A percentile compares a stretch with the other conserved stretches of the same genome.
These are phyloP conservation scores for Trichoderma sp. DNA, from an alignment of 2,329 filamentous ascomycete species.

Conservation along the genomic window DNA sequence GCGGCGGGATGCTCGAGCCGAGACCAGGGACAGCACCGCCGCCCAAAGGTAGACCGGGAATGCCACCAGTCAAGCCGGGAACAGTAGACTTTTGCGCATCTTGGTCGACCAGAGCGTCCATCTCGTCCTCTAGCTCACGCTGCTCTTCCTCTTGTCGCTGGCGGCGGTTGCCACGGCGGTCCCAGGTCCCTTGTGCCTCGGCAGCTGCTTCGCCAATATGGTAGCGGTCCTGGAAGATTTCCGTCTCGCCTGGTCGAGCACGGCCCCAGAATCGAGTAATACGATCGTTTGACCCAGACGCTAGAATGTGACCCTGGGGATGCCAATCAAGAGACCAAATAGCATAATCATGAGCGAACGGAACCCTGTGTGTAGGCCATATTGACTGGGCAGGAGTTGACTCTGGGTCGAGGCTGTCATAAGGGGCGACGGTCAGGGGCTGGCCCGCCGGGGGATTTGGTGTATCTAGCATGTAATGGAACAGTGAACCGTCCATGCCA, in stretches of 20 bases:
- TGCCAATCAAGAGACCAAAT: conserved; percentile 99
- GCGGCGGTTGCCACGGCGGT: conserved; percentile 73
- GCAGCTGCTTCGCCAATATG: conserved; percentile 94
- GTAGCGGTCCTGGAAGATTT: conserved; percentile 85
- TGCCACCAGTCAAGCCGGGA: conserved; percentile 48
- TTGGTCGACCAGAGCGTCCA: conserved; percentile 89
- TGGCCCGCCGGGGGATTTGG: conserved; percentile 80
- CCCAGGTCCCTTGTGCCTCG: conserved; percentile 93
- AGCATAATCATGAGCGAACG: conserved; percentile 88
- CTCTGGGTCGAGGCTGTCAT: conserved; percentile 77
- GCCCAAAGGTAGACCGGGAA: conserved; percentile 54
- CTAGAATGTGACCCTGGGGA: conserved; percentile 90
- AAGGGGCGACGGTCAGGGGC: conserved; percentile 73
- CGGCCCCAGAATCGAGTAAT: conserved; percentile 97
- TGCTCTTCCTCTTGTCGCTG: conserved; percentile 91
- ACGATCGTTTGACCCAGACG: conserved; percentile 93
- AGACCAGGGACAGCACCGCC: conserved; percentile 43
- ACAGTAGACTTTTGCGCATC: conserved; percentile 58
- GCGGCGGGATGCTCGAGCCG: conserved; percentile 48
- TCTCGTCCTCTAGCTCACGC: conserved; percentile 89
- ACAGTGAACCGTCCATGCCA: conserved; percentile 83
- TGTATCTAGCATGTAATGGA: conserved; percentile 95
- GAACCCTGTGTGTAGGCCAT: conserved; percentile 82
- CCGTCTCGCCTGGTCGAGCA: conserved; percentile 81
- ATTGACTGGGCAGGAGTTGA: conserved; percentile 87